Evolutionary conservation across 441 rosid genomes (phyloP).

Genomic region (Corymbia calophylla): DNA sequence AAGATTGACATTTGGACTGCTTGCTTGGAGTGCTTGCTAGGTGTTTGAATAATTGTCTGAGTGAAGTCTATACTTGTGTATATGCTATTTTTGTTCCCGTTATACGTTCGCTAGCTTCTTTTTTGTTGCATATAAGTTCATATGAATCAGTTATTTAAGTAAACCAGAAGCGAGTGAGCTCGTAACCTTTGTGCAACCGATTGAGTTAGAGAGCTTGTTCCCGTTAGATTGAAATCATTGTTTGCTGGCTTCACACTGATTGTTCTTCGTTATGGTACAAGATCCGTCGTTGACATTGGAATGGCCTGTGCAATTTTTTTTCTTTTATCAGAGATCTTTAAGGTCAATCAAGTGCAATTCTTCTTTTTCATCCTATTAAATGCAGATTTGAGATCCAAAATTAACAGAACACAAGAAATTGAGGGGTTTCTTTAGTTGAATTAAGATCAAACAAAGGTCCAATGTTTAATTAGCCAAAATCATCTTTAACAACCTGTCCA

Average conservation of each 20-base stretch:
- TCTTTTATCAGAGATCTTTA: background rate
- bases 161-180: background rate
- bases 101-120: background rate
- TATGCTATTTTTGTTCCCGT: background rate
- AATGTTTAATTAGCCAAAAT: background rate
- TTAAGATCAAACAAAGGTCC: background rate
- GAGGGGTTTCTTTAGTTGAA: background rate
- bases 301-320: background rate
- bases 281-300: background rate
- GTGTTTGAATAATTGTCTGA: too few relatives aligned
- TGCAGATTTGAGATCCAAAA: background rate
- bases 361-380: background rate
- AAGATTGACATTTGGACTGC: too few relatives aligned
- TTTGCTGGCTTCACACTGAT: accelerated
- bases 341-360: background rate
- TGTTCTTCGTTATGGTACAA: background rate
- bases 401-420: background rate
- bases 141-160: background rate
- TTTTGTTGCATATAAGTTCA: background rate
- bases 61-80: too few relatives aligned
- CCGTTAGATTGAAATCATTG: background rate
- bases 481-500: background rate
- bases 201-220: background rate
- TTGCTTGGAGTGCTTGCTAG: too few relatives aligned
- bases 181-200: accelerated